Base-by-base conservation (phyloP, 148 eudicot genomes). In the Chenopodium album region DNA sequence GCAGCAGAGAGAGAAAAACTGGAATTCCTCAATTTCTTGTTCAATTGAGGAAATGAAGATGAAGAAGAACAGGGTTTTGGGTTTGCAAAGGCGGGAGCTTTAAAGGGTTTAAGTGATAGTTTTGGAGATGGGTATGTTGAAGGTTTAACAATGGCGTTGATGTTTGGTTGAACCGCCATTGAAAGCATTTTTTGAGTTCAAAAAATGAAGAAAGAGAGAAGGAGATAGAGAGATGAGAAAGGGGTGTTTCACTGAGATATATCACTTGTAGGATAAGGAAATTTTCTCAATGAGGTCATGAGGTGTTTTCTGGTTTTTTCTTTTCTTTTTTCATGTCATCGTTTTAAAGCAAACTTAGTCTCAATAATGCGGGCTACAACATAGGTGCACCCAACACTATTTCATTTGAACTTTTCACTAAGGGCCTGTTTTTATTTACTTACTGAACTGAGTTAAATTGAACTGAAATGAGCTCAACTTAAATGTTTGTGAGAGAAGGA, bases 81-180 rank as follows among this genome's bases (percentile, higher is more conserved):
- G 44, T 71, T 77, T 11, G 68, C 54, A 83, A 85, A 79, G 81
- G 83, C 75, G 54, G 85, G 64, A 76, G 67, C 72, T 78, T 86
- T 86, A n/a, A 77, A 78, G 76, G 84, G 87, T 76, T 71, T 80
- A 74, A 69, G 81, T 46, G 83, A 56, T 26, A 80, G 48, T 31
- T 89, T 88, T 9, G 87, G 85, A 85, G 80, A 82, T 48, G 83
- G 84, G 77, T 83, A 80, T 22, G 87, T 16, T 34, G 90, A 80
- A 70, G 83, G 78, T 52, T 89, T 80, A 9, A 84, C 68, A 76
- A 67, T 76, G 80, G 85, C 73, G 32, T 76, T 90, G 6, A 91
- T 77, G 9, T 83, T 85, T 72, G 91, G 87, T 63, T 92, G 97
- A 63, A 90, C 82, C 65, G 94, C 85, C 90, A 89, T 89, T 70